Evolutionary conservation across 2,329 filamentous ascomycete genomes (phyloP), one percentile per base, ranked within the genome.

Genomic region (Xylariaceae sp.): DNA sequence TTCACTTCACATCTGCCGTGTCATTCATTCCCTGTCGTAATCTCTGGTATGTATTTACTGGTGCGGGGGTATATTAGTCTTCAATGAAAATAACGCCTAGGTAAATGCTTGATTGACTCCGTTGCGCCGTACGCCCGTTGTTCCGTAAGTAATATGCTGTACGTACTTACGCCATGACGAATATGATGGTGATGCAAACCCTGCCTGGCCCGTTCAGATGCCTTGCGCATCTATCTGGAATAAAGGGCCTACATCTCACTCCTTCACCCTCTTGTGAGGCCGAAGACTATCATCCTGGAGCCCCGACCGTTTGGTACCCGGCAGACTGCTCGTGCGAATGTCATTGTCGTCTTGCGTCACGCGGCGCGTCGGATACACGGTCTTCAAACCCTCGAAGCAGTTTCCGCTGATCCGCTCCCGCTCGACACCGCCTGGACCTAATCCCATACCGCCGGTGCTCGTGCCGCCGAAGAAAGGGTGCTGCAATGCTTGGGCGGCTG

Each of bases 271-370:
- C 75, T 88, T 88, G 3, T 76, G 75, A 0, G 84, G 83, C 42
- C 85, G 75, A 13, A 95, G 70, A 15, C 78, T 78, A 55, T 97
- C 93, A 70, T 97, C 93, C 0, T 88, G 89, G 47, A 96, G 71
- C 0, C 89, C 93, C 64, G 88, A 93, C 61, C 92, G 80, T 77
- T 97, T 97, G 0, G 92, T 96, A 0, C 93, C 94, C 0, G 93
- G 91, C 42, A 97, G 74, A 73, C 91, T 96, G 49, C 88, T 87
- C 0, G 90, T 92, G n/a, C 90, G 82, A 58, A 97, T 97, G 73
- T 97, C 94, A 68, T 96, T 96, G 72, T 97, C 92, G 70, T 99
- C 94, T 68, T 95, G 88, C 67, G 89, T 96, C 47, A 99, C 92
- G 53, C 93, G 84, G 6, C 94, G 83, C 70, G 92, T 87, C 0